Base-by-base conservation (phyloP, 352 stramenopile species). In the Pythium dissotocum region DNA sequence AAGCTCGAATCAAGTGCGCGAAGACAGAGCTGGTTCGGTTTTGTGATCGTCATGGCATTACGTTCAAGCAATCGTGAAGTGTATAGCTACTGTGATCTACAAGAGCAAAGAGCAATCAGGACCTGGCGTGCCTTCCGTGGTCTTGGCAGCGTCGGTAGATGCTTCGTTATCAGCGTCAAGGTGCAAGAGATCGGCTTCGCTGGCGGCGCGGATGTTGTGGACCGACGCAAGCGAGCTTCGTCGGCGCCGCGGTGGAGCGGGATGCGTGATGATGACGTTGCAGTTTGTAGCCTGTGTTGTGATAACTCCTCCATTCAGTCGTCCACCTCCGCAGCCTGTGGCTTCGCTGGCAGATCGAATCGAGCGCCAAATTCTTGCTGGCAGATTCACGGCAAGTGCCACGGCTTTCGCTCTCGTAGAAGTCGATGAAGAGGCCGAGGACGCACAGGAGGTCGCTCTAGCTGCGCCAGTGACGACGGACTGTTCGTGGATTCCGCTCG, bases 1-100 rank as follows among this genome's bases (percentile, higher is more conserved):
- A 68, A 5, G 61, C 48, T 5, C 51, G 63, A 18, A 51, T 71
- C 54, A 60, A 55, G 24, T 75, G 69, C 36, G 28, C 69, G 52
- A 75, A 75, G 63, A 61, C 24, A 21, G 44, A 30, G 36, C 53
- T 75, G 35, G 21, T 71, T 0, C 28, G 28, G 21, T 75, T 75
- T 40, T 71, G 63, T 51, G 69, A 75, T 61, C 63, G 63, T 21
- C 63, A 75, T 30, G 69, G 69, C 6, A 75, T 75, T 40, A 69
- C 59, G 44, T 75, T 75, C 55, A 67, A 73, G 61, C 67, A 56
- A 44, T 61, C 28, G 28, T 65, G 48, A 63, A 46, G 24, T 21
- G 18, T 16, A 28, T 0, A 52, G 9, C 42, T 56, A 21, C 13
- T 16, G 35, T 6, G n/a, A 53, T 42, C 38, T 57, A 58, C 28